Base-by-base conservation (phyloP, 164 flowering plant genomes). In the Magnolia sinica region DNA sequence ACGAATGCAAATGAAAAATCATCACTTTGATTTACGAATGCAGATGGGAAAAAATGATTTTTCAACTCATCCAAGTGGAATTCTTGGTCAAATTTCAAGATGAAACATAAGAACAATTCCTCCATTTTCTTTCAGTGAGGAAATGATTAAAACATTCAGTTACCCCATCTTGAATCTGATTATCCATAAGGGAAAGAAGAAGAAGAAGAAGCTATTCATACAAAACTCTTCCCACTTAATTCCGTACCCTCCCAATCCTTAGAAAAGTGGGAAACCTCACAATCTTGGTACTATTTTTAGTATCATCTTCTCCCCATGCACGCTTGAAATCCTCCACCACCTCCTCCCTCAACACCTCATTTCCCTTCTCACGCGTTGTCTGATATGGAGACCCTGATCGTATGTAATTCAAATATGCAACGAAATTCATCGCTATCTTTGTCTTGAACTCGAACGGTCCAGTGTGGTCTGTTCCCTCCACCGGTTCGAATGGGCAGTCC, bases 361-460 rank as follows among this genome's bases (percentile, higher is more conserved):
- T 82, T 1, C 93, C 95, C 72, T 82, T 80, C 69, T 81, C 87
- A 66, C 76, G 83, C 0, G 93, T 91, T 24, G 90, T 88, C 78
- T 89, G 88, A 69, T 92, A 92, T 4, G 93, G 85, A 0, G 97
- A 92, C 91, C 92, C 87, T 2, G 98, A 89, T 76, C 89, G 87
- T 51, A 90, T 61, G 68, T 86, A 90, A 1, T 84, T 81, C 0
- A 94, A 76, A 72, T 23, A 90, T 2, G 67, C 83, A 0, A 89
- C 89, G 78, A 94, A 82, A 76, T 78, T 81, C 98, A 91, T 87
- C 76, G 18, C 0, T 69, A 31, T 82, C 79, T 86, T 89, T 0
- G 82, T 72, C 50, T 64, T 78, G 77, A 91, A 91, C 83, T 81
- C 72, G 16, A 90, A 81, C 23, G 94, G 92, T 9, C 93, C 95